These are phyloP conservation scores for Xylariales sp. DNA, from an alignment of 2,329 filamentous ascomycete genomes.

Conservation along the genomic window DNA sequence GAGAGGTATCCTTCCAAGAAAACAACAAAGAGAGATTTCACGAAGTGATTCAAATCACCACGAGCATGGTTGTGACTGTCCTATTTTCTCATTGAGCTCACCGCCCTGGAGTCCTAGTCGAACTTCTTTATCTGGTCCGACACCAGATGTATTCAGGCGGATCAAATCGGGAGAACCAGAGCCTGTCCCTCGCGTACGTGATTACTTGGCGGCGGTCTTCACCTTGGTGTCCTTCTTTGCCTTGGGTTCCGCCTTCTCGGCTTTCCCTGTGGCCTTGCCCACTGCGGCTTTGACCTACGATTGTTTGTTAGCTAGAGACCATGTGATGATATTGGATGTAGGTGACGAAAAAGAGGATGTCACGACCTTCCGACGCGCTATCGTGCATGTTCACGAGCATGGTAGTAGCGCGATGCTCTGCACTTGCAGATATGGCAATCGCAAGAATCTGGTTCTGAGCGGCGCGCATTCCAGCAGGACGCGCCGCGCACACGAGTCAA, in stretches of 20 bases:
- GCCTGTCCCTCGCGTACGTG: too few species aligned
- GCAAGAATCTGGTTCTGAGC: too few species aligned
- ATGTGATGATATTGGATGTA: not conserved
- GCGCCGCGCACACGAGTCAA: too few species aligned
- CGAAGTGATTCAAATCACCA: not conserved
- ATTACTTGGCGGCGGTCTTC: constrained; percentile 22
- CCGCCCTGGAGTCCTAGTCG: not conserved
- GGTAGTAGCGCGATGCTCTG: too few species aligned
- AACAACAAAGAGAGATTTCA: not conserved
- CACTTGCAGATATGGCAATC: too few species aligned
- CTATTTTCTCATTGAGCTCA: not conserved
- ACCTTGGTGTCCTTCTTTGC: constrained; percentile 24
- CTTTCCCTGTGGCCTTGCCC: constrained; percentile 25
- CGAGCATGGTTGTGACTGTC: not conserved
- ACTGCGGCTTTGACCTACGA: constrained; percentile 24
- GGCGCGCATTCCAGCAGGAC: too few species aligned
- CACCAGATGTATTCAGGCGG: not conserved
- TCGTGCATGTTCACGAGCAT: too few species aligned
- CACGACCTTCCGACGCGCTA: not conserved
- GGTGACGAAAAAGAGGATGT: not conserved
- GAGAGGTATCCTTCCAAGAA: not conserved
- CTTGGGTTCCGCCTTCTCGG: constrained; percentile 14
- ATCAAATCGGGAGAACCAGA: too few species aligned
- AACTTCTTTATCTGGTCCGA: not conserved
- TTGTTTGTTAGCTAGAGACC: not conserved